Evolutionary conservation across 768 basidiomycete genomes (phyloP), one percentile per base, ranked within the genome.

Genomic region (Lentinus brumalis): DNA sequence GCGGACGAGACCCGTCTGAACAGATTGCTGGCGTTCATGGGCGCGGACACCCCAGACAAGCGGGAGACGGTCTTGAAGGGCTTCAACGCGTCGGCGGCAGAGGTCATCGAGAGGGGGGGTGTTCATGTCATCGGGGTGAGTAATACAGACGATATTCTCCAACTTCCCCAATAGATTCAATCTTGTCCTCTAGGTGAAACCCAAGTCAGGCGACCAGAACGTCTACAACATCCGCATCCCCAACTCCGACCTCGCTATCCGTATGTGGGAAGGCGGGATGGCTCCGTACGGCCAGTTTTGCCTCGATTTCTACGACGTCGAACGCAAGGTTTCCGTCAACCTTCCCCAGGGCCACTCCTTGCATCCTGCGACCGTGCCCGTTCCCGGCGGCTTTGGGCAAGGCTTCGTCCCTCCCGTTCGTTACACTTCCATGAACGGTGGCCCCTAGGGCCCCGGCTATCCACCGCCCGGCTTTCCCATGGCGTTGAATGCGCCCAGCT

Each of bases 211-310:
- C 32, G 51, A 52, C 51, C 30, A n/a, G 51, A 38, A 52, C 18
- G 51, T 52, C n/a, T 52, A 44, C 42, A 44, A 44, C 18, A 6
- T 44, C 39, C 41, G 42, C 41, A 56, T 56, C 54, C 54, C 54
- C 6, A n/a, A 45, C 54, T 44, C 54, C 10, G 41, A 30, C 29
- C 30, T 45, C n/a, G 42, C 32, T 8, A 46, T 45, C 54, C 54
- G 54, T 18, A 56, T 56, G 39, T 56, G 56, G 56, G 56, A 57
- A 21, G 56, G 56, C 16, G 56, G 56, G 21, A 57, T 57, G 56
- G 46, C 12, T 18, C 31, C 21, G n/a, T 57, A 57, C 32, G 46
- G 47, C 4, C 45, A 47, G 38, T 57, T 57, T 29, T 57, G 56
- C 18, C 46, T 57, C 46, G 56, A 57, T 14, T 57, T 57, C 47